phyloP scores from a whole-genome alignment of 2,329 filamentous ascomycete genomes.

The Nemania serpens region DNA sequence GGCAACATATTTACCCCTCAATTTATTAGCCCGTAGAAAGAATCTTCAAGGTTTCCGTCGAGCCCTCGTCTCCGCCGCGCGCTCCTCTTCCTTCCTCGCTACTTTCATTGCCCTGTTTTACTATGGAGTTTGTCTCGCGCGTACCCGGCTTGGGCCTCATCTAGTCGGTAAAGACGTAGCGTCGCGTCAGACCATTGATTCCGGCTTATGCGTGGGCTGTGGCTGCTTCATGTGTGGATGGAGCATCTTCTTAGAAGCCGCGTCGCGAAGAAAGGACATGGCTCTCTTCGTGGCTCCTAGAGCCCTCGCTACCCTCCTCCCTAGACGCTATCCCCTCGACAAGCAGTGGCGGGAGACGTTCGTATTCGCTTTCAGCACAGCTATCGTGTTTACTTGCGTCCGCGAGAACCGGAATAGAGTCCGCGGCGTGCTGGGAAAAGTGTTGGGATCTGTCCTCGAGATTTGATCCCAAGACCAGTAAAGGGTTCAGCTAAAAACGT shows the following conservation, averaged over 20 bases:
- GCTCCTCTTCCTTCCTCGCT: conserved; percentile 78
- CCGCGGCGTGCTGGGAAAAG: conserved; percentile 68
- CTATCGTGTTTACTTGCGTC: conserved; percentile 71
- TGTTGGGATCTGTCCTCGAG: conserved; percentile 58
- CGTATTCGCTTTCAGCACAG: conserved; percentile 69
- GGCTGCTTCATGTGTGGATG: conserved; percentile 80
- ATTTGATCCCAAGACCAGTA: conserved; percentile 19
- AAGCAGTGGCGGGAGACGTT: conserved; percentile 70
- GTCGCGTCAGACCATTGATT: conserved; percentile 58
- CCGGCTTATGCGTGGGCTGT: conserved; percentile 69
- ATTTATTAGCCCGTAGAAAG: conserved; percentile 62
- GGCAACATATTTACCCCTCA: conserved; percentile 76
- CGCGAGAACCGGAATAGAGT: conserved; percentile 66
- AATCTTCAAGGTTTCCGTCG: conserved; percentile 49
- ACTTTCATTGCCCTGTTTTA: conserved; percentile 81
- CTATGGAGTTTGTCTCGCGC: conserved; percentile 79
- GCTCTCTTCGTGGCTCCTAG: conserved; percentile 80
- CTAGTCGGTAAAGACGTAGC: conserved; percentile 60
- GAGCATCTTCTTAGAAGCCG: conserved; percentile 76
- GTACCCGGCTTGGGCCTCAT: conserved; percentile 73
- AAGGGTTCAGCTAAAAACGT: neutral
- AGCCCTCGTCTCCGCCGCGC: conserved; percentile 63
- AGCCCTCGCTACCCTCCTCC: conserved; percentile 75
- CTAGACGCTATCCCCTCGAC: conserved; percentile 66
- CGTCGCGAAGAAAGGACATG: conserved; percentile 71